phyloP scores from a whole-genome alignment of 768 basidiomycete genomes.

The Tricholoma flavovirens region DNA sequence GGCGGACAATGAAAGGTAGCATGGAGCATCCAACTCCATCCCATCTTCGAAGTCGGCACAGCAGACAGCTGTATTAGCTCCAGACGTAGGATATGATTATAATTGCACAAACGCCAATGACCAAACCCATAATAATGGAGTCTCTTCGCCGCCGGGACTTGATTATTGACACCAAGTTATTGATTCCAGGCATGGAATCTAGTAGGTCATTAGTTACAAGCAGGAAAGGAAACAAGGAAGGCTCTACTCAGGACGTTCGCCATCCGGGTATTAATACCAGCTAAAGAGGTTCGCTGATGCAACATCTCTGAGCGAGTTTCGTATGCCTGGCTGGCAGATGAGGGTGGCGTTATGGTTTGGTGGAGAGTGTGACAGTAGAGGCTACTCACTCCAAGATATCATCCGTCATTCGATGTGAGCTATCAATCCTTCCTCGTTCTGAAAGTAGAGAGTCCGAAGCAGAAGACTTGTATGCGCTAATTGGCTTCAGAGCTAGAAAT shows the following conservation, averaged over 20 bases:
- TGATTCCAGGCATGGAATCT: constrained; percentile 94
- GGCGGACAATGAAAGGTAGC: neutral
- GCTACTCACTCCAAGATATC: constrained; percentile 73
- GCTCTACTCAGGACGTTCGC: constrained; percentile 71
- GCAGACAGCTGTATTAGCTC: constrained; percentile 18
- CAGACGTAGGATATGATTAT: constrained; percentile 44
- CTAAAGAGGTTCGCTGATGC: constrained; percentile 69
- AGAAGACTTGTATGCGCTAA: constrained; percentile 86
- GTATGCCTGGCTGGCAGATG: constrained; percentile 77
- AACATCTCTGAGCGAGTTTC: constrained; percentile 92
- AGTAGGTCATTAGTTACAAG: constrained; percentile 2
- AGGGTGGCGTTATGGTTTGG: constrained; percentile 1
- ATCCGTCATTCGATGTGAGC: constrained; percentile 92
- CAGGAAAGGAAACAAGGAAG: neutral
- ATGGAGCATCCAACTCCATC: neutral
- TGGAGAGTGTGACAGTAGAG: neutral
- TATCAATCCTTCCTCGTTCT: constrained; percentile 87
- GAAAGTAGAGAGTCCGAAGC: constrained; percentile 81
- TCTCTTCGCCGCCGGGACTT: constrained; percentile 86
- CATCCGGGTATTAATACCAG: constrained; percentile 82
- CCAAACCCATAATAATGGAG: constrained; percentile 77
- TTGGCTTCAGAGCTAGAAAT: neutral
- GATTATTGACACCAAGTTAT: constrained; percentile 88
- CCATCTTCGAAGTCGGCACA: neutral
- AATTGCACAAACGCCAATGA: constrained; percentile 84